These are phyloP conservation scores for Lentinula lateritia DNA, from an alignment of 768 basidiomycete species.

Conservation along the genomic window DNA sequence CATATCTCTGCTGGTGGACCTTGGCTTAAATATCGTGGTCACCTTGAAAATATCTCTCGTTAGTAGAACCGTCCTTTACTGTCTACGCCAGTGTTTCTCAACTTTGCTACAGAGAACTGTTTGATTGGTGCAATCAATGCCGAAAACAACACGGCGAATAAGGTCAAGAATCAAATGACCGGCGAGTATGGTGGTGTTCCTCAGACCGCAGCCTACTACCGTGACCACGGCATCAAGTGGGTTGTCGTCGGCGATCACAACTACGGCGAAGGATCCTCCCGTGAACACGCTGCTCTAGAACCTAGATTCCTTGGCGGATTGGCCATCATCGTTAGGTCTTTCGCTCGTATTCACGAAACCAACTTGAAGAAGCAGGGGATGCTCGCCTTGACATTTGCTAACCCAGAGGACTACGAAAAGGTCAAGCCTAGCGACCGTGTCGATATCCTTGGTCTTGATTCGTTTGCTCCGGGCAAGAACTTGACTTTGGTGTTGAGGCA, in stretches of 20 bases:
- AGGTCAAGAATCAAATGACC: conserved; percentile 85
- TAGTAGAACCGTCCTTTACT: conserved; percentile 19
- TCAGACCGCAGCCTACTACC: conserved; percentile 81
- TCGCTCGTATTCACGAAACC: conserved; percentile 97
- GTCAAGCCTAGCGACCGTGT: conserved; percentile 83
- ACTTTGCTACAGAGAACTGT: conserved; percentile 70
- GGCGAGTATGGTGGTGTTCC: conserved; percentile 86
- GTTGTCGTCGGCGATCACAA: conserved; percentile 94
- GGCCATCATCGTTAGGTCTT: conserved; percentile 93
- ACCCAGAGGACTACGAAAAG: conserved; percentile 94
- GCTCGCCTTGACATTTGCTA: conserved; percentile 91
- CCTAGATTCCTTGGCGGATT: conserved; percentile 93
- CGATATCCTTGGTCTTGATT: conserved; percentile 82
- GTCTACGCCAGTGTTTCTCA: conserved; percentile 3
- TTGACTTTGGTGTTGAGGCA: conserved; percentile 81
- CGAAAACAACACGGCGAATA: conserved; percentile 95
- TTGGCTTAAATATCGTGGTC: conserved; percentile 99
- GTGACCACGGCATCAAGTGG: conserved; percentile 89
- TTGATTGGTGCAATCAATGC: conserved; percentile 95
- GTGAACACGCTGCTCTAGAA: conserved; percentile 96
- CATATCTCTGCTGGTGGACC: conserved; percentile 97
- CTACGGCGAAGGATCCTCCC: conserved; percentile 97
- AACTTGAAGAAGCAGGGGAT: conserved; percentile 99
- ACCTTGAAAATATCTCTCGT: conserved; percentile 97
- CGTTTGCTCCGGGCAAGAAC: conserved; percentile 89